These are phyloP conservation scores for Curvularia sp. DNA, from an alignment of 2,329 filamentous ascomycete genomes.

Conservation along the genomic window DNA sequence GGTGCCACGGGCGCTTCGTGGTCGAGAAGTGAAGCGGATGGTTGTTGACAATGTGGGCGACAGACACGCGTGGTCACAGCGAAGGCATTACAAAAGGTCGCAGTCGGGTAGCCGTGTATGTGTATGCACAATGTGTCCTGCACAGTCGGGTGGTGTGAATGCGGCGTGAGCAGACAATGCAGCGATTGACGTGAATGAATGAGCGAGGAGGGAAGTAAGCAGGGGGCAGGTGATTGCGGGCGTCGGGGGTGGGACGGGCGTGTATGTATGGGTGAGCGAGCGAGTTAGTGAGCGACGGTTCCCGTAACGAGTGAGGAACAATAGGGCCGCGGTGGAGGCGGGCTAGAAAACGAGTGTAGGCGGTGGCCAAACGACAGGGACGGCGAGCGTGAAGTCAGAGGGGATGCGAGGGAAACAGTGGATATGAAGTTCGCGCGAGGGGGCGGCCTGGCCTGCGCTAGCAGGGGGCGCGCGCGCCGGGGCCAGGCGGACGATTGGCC, in stretches of 20 bases:
- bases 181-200: conserved; percentile 6
- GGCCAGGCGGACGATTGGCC: conserved; percentile 27
- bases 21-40: conserved; percentile 18
- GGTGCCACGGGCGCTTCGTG: conserved; percentile 27
- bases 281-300: conserved; percentile 27
- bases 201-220: conserved; percentile 3
- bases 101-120: conserved; percentile 11
- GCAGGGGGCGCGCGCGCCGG: not conserved
- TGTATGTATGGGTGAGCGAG: not conserved
- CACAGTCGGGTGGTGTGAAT: conserved; percentile 21
- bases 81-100: conserved; percentile 40
- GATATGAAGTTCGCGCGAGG: conserved; percentile 31
- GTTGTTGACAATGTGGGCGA: conserved; percentile 32
- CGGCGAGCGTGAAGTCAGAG: conserved; percentile 26
- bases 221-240: not conserved
- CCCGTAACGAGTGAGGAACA: conserved; percentile 47
- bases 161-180: not conserved
- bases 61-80: conserved; percentile 31
- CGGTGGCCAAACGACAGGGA: conserved; percentile 18
- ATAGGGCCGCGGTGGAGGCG: conserved; percentile 19
- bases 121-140: conserved; percentile 26
- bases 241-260: conserved; percentile 3
- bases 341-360: conserved; percentile 36
- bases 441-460: conserved; percentile 6
- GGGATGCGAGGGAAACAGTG: conserved; percentile 32